Conservation (phyloP, 768 basidiomycete genomes). For the Dentipellis sp. region DNA sequence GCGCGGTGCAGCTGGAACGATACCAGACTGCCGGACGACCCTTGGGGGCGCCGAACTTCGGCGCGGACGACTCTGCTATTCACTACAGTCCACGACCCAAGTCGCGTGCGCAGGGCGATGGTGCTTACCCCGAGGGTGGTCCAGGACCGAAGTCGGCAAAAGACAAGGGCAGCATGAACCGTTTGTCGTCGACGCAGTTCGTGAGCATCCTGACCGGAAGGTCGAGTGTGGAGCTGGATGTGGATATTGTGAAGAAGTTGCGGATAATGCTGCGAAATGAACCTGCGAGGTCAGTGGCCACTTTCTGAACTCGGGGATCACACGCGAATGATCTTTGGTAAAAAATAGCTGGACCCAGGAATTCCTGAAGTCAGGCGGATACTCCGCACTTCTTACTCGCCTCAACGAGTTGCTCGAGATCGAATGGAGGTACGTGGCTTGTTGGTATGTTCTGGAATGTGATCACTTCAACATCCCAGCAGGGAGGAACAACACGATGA, state of each 20-base stretch:
- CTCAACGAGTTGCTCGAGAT: conserved; percentile 89
- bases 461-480: not conserved
- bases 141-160: conserved; percentile 32
- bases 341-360: conserved; percentile 75
- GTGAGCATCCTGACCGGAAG: conserved; percentile 57
- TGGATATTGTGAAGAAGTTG: conserved; percentile 82
- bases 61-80: conserved; percentile 41
- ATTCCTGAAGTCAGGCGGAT: conserved; percentile 79
- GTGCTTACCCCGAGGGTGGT: conserved; percentile 27
- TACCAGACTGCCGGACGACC: conserved; percentile 1
- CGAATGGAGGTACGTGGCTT: conserved; percentile 77
- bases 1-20: conserved; percentile 6
- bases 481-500: conserved; percentile 99
- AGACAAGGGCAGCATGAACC: conserved; percentile 45
- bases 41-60: conserved; percentile 25
- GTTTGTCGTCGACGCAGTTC: conserved; percentile 54
- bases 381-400: conserved; percentile 71
- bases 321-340: conserved; percentile 1
- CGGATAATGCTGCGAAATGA: conserved; percentile 85
- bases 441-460: not conserved
- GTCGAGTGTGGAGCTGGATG: conserved; percentile 70
- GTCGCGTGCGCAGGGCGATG: conserved; percentile 43
- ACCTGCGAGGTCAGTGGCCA: conserved; percentile 55
- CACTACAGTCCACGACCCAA: conserved; percentile 44
- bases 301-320: not conserved